A percentile compares a stretch with the other conserved stretches of the same genome.
These are phyloP conservation scores for Candida sanyaensis DNA, from an alignment of 1,139 yeast genomes.

Conservation along the genomic window DNA sequence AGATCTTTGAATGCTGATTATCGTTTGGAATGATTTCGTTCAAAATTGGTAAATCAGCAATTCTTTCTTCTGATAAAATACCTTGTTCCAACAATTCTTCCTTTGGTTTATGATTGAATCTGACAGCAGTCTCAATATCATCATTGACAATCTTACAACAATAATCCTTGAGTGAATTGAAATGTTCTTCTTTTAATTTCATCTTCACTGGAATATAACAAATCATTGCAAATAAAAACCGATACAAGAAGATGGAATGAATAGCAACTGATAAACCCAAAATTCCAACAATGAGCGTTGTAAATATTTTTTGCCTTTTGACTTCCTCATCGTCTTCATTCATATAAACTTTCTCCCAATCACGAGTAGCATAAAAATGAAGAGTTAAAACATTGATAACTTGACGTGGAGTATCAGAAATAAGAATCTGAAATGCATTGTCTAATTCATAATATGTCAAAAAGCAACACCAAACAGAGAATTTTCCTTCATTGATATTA, in stretches of 20 bases:
- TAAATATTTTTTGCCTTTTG: conserved; percentile 59
- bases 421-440: no score
- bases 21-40: conserved; percentile 8
- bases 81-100: conserved; percentile 35
- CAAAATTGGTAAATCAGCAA: conserved; percentile 12
- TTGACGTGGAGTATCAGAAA: no score
- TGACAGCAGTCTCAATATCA: conserved; percentile 53
- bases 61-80: conserved; percentile 20
- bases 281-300: conserved; percentile 70
- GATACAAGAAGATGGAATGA: conserved; percentile 70
- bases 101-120: conserved; percentile 47
- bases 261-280: conserved; percentile 75
- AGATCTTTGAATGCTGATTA: conserved; percentile 8
- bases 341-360: no score
- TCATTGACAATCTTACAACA: conserved; percentile 59
- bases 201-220: conserved; percentile 57
- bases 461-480: no score
- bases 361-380: no score
- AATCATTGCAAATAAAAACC: conserved; percentile 58
- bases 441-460: no score
- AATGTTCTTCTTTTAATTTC: conserved; percentile 39
- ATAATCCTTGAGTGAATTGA: conserved; percentile 52
- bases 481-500: no score
- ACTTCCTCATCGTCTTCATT: conserved; percentile 55
- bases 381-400: no score